Base-by-base conservation (phyloP, 305 asterid genomes). In the Petunia hybrid region DNA sequence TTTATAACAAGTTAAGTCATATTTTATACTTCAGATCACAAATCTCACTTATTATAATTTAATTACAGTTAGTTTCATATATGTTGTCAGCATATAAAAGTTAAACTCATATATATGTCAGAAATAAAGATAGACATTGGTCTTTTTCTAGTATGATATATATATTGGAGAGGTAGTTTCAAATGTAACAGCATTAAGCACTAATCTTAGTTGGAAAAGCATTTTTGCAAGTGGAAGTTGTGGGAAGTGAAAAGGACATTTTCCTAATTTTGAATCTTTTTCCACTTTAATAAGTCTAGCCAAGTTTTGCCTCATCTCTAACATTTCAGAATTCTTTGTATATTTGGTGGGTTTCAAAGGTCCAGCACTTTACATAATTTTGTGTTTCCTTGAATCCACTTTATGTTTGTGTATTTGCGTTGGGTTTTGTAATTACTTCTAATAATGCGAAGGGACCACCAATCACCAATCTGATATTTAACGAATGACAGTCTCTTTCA, bases 241-340 rank as follows among this genome's bases (percentile, higher is more conserved):
- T 61, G 42, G 78, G 74, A 68, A 35, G 5, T 68, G 97, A 92
- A 83, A 87, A 89, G 79, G 97, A 92, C 93, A 45, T 68, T 60
- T 78, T 86, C 95, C 92, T 89, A 92, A 90, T 80, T 62, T 71
- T 57, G 57, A 42, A 39, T 83, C 56, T 79, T 45, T 86, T 78
- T 82, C 85, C 87, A 78, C 80, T 85, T n/a, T 16, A 60, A 9
- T 35, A 31, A 73, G 66, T 65, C 63, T 13, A 43, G 35, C 65
- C 45, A 80, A 51, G 31, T 22, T 51, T 65, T 57, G 41, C 80
- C 42, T 46, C 61, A 73, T 63, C 36, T 53, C 60, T 39, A 35
- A 3, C 6, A 5, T 66, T 48, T 40, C 69, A 53, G 63, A 65
- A 40, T 77, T 81, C 43, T 83, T 82, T 55, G 14, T 80, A 65